Evolutionary conservation across 2,329 filamentous ascomycete genomes (phyloP).

Genomic region (Trichoderma sp.): DNA sequence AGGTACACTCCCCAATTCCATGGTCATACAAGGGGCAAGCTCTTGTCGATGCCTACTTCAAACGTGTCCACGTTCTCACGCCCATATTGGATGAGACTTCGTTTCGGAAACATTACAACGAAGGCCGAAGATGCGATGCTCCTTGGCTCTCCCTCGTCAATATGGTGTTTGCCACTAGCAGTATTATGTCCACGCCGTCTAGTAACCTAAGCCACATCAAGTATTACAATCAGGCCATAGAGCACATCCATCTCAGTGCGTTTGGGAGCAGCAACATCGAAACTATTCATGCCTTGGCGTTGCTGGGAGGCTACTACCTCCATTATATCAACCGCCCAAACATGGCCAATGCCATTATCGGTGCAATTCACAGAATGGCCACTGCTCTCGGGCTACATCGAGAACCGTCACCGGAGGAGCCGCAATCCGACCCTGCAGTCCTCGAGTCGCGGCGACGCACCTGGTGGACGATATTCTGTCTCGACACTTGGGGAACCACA

Average conservation of each 20-base stretch:
- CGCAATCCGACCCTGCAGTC: not conserved
- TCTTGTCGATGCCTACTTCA: constrained; percentile 57
- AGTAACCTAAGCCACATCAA: constrained; percentile 57
- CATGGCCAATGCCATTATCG: constrained; percentile 72
- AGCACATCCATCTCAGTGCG: constrained; percentile 55
- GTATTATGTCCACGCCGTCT: constrained; percentile 51
- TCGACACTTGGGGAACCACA: constrained; percentile 73
- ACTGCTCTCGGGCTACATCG: constrained; percentile 71
- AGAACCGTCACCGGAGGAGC: constrained; percentile 43
- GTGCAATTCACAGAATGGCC: constrained; percentile 72
- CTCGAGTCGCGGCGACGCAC: constrained; percentile 41
- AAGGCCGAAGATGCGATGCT: constrained; percentile 51
- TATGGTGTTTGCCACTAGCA: constrained; percentile 63
- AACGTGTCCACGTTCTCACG: constrained; percentile 52
- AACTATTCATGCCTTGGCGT: constrained; percentile 68
- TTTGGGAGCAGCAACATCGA: constrained; percentile 67
- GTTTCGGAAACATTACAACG: constrained; percentile 57
- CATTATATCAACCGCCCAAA: constrained; percentile 78
- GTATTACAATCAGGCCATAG: constrained; percentile 57
- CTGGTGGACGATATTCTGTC: constrained; percentile 74
- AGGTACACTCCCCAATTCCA: not conserved
- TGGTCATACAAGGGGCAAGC: constrained; percentile 16
- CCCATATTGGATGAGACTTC: constrained; percentile 61
- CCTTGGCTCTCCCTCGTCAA: constrained; percentile 63
- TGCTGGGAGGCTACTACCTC: constrained; percentile 75